These are phyloP conservation scores for Aphanomyces euteiches DNA, from an alignment of 352 stramenopile genomes.

Conservation along the genomic window DNA sequence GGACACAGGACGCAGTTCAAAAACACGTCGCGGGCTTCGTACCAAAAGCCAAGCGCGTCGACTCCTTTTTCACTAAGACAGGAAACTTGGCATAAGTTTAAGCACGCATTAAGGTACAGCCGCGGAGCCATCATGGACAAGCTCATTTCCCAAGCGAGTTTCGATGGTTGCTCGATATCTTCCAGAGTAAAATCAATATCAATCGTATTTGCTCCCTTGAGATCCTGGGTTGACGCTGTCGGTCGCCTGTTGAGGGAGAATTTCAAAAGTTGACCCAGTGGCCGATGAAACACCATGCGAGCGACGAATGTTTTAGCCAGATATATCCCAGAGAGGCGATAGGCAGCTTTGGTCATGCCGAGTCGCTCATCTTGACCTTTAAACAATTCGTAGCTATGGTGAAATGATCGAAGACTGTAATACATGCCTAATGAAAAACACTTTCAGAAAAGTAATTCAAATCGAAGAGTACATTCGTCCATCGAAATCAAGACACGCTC, in stretches of 20 bases:
- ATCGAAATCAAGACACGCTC: neutral
- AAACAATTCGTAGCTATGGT: constrained; percentile 29
- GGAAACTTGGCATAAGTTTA: constrained; percentile 11
- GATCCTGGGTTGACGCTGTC: neutral
- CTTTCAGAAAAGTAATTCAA: no score
- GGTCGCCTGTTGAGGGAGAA: constrained; percentile 4
- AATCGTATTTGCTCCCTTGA: neutral
- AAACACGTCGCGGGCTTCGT: constrained; percentile 30
- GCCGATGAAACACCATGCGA: neutral
- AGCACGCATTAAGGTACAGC: constrained; percentile 22
- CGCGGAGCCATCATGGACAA: neutral
- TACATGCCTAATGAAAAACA: constrained; percentile 19
- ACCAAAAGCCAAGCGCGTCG: constrained; percentile 18
- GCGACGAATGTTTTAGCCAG: constrained; percentile 18
- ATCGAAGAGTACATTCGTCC: constrained; percentile 12
- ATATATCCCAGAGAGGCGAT: constrained; percentile 5
- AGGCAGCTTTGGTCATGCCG: constrained; percentile 6
- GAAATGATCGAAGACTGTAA: constrained; percentile 9
- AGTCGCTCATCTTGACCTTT: neutral
- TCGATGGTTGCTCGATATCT: constrained; percentile 13
- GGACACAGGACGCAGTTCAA: constrained; percentile 13
- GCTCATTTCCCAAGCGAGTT: constrained; percentile 18
- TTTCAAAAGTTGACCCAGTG: neutral
- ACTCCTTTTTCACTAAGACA: neutral
- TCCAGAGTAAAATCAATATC: constrained; percentile 17